Base-by-base conservation (phyloP, 2,329 filamentous ascomycete genomes). In the Talaromyces piceae region DNA sequence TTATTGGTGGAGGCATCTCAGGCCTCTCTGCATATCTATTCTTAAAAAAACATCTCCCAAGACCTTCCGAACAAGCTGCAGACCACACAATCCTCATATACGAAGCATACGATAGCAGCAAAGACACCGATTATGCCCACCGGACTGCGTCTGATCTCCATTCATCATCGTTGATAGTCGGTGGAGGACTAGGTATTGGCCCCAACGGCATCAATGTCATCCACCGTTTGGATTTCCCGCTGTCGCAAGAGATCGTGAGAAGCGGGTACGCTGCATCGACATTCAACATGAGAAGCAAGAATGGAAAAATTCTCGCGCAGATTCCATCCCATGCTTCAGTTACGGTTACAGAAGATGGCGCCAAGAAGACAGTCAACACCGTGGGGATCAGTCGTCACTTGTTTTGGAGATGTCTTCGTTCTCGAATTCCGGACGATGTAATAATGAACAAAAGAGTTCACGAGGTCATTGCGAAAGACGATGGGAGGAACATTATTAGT, bases 1-100 rank as follows among this genome's bases (percentile, higher is more conserved):
- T 74, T 12, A 59, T 74, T 31, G 72, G 72, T n/a, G 71, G 61
- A 12, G 72, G 70, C 27, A 72, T 74, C 52, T 62, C 63, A 45
- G 71, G 71, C 23, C 69, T 68, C 47, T 51, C 66, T 9, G 60
- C 60, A 33, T 74, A 73, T 49, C 62, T 73, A 8, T 62, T 64
- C 27, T 58, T 74, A 4, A 63, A 63, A 47, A 73, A 73, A 49
- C 66, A 70, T 47, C 65, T 74, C 7, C 66, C 63, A 3, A 37
- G 50, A 31, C 54, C 45, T 5, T 45, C 50, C 16, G 3, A 45
- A 9, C 50, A 45, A 23, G 50, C 59, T 16, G 41, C 54, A 20
- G 54, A 58, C 7, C 62, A 70, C 48, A 57, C 65, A 26, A 64
- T 66, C 55, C 64, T 56, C 16, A 68, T 75, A 47, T 72, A 72